A percentile compares a stretch with the other conserved stretches of the same genome.
These are phyloP conservation scores for Oryza coarctata DNA, from an alignment of 176 grass and related monocot genomes.

Conservation along the genomic window DNA sequence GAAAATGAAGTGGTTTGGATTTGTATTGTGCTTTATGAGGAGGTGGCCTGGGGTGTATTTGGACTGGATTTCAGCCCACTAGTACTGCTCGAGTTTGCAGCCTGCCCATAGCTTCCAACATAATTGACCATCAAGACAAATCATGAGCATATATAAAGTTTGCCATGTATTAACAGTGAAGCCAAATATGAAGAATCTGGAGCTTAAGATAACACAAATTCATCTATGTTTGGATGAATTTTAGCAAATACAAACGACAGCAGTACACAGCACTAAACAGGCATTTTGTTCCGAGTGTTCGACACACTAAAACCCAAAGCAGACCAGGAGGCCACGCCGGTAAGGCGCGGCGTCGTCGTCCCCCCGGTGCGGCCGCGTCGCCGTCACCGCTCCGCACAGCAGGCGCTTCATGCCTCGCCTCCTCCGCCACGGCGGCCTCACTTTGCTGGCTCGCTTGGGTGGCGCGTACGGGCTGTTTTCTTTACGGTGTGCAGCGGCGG, in stretches of 20 bases:
- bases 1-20: too few relatives aligned
- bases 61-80: too few relatives aligned
- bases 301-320: constrained; percentile 31
- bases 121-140: too few relatives aligned
- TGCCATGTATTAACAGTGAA: not conserved
- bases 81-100: too few relatives aligned
- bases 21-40: too few relatives aligned
- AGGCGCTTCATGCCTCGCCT: constrained; percentile 13
- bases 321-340: constrained; percentile 13
- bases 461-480: not conserved
- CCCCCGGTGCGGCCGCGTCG: not conserved
- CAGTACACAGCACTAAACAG: too few relatives aligned
- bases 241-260: not conserved
- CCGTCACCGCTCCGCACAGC: constrained; percentile 19
- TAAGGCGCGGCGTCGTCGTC: not conserved
- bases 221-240: not conserved
- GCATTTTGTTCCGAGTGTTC: too few relatives aligned
- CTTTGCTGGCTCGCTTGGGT: not conserved
- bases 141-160: too few relatives aligned
- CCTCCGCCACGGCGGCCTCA: not conserved
- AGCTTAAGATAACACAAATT: not conserved
- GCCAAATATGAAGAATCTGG: not conserved
- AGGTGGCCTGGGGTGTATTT: too few relatives aligned
- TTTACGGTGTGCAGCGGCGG: not conserved
- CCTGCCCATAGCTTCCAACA: too few relatives aligned